Base-by-base conservation (phyloP, 2,329 filamentous ascomycete genomes). In the Talaromyces amestolkiae region DNA sequence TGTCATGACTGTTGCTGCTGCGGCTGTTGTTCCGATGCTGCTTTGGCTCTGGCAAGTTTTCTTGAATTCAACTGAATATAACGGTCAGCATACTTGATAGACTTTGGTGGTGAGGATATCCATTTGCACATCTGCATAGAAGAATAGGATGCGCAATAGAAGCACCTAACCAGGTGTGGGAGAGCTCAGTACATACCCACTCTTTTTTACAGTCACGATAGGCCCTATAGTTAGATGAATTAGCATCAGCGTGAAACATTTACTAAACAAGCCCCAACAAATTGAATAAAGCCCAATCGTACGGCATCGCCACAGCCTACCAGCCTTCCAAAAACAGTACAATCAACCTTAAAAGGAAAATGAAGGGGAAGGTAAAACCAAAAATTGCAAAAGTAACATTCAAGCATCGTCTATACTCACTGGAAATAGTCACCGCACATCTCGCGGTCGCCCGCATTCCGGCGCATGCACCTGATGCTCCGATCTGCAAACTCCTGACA, bases 351-450 rank as follows among this genome's bases (percentile, higher is more conserved):
- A 45, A 31, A 45, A 31, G 4, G 33, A 17, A 58, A 27, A 58
- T 27, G 22, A 22, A 58, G 35, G 56, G 31, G 56, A 6, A 58
- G 15, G 39, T 15, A 15, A 3, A n/a, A 17, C 3, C 39, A 41
- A 41, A 7, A 33, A 53, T 9, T 11, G 19, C 45, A 47, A 53
- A 43, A 1, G 6, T 15, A 56, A 31, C 49, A 9, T 3, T 17
- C 8, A 39, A 58, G 33, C 35, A 22, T 22, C 24, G 11, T 33
- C 13, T 47, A 61, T 33, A 70, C 91, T 79, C 77, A 97, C 93
- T 97, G 92, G 75, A 99, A 98, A 76, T 96, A 98, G 77, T 98
- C 94, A 69, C 85, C 84, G 76, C 95, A 99, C 90, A 98, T 91
- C n/a, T 89, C 83, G 70, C 89, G 86, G 75, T 98, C 92, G 15